phyloP scores from a whole-genome alignment of 2,329 filamentous ascomycete genomes.

The Epicoccum sorghinum region DNA sequence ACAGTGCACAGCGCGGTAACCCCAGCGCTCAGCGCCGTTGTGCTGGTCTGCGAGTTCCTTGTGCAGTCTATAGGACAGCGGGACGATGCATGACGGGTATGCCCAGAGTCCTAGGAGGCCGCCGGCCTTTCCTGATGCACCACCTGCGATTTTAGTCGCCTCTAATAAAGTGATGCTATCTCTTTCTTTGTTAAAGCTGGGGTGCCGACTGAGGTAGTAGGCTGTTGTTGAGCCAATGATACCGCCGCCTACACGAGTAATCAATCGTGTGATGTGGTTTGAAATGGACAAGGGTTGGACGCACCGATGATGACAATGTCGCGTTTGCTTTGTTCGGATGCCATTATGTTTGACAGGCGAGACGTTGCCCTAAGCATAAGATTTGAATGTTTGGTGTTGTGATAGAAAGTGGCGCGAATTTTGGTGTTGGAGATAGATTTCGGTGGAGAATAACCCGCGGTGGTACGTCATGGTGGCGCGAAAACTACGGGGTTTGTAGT shows the following conservation, averaged over 20 bases:
- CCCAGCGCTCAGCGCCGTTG: conserved; percentile 79
- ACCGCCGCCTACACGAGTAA: conserved; percentile 70
- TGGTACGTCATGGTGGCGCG: conserved; percentile 25
- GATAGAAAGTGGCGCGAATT: conserved; percentile 23
- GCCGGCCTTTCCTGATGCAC: conserved; percentile 92
- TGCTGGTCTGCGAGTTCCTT: conserved; percentile 84
- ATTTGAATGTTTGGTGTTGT: not conserved
- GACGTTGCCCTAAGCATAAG: conserved; percentile 32
- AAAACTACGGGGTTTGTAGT: too few species aligned
- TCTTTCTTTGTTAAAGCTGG: conserved; percentile 73
- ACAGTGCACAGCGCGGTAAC: conserved; percentile 80
- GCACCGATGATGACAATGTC: conserved; percentile 48
- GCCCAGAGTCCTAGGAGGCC: conserved; percentile 91
- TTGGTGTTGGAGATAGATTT: conserved; percentile 19
- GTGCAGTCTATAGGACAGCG: conserved; percentile 83
- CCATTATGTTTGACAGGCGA: conserved; percentile 30
- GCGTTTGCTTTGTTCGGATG: conserved; percentile 30
- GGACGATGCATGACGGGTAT: conserved; percentile 83
- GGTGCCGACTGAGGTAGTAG: conserved; percentile 88
- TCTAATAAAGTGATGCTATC: conserved; percentile 88
- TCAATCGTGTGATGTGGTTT: not conserved
- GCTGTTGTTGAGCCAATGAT: conserved; percentile 92
- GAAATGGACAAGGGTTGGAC: not conserved
- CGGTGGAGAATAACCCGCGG: conserved; percentile 16
- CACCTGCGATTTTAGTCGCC: conserved; percentile 83